A percentile compares a stretch with the other conserved stretches of the same genome.
These are phyloP conservation scores for Exophiala phaeomuriformis DNA, from an alignment of 2,329 filamentous ascomycete species.

Conservation along the genomic window DNA sequence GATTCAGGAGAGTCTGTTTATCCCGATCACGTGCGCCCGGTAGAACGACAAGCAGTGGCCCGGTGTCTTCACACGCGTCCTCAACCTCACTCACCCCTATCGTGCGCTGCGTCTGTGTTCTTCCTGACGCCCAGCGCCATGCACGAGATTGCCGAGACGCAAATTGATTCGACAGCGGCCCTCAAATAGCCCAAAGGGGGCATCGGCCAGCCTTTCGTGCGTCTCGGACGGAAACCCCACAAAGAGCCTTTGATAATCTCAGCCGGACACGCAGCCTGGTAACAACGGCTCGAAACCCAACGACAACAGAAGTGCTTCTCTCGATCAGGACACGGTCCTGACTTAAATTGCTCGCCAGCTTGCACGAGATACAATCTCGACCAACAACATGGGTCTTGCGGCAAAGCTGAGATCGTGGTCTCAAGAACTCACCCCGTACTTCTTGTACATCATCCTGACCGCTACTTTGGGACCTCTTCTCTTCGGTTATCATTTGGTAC, in stretches of 20 bases:
- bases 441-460: constrained; percentile 67
- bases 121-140: not conserved
- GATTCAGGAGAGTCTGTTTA: too few relatives aligned
- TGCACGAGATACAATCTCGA: too few relatives aligned
- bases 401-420: constrained; percentile 19
- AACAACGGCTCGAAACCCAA: not conserved
- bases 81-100: not conserved
- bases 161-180: too few relatives aligned
- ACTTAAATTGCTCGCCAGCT: too few relatives aligned
- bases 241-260: too few relatives aligned
- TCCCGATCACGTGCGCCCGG: too few relatives aligned
- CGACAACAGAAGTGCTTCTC: not conserved
- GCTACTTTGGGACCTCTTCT: constrained; percentile 82
- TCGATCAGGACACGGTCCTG: too few relatives aligned
- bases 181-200: too few relatives aligned
- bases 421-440: constrained; percentile 47
- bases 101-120: not conserved
- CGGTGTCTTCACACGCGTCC: not conserved
- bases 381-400: constrained; percentile 14
- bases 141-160: not conserved
- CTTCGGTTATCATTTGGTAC: constrained; percentile 87
- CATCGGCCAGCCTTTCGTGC: too few relatives aligned
- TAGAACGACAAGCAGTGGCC: not conserved
- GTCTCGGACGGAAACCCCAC: too few relatives aligned
- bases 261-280: too few relatives aligned